Evolutionary conservation across 306 rosid species (phyloP).

Genomic region (Sicyos edulis): DNA sequence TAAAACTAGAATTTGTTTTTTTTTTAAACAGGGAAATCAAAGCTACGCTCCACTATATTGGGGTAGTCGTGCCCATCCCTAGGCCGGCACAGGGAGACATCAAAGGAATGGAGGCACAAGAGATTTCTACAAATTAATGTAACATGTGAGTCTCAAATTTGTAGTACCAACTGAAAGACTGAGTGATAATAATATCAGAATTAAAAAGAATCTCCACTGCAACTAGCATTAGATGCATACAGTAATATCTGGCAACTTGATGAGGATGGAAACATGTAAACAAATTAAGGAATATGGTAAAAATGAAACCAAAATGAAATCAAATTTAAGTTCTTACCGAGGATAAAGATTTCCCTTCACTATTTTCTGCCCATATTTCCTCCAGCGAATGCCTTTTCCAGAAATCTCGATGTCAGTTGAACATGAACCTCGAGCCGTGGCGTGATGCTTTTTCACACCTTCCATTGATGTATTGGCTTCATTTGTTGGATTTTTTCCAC

Average conservation of each 20-base stretch:
- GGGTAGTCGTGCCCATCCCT: too few species aligned
- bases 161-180: neutral
- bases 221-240: neutral
- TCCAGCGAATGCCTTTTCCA: constrained; percentile 90
- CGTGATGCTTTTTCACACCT: constrained; percentile 44
- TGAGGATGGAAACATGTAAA: neutral
- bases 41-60: too few species aligned
- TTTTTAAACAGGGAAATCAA: too few species aligned
- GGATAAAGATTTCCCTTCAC: constrained; percentile 89
- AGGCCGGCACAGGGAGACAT: too few species aligned
- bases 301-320: neutral
- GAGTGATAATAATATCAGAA: neutral
- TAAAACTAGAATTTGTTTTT: neutral
- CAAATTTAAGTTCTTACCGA: constrained; percentile 39
- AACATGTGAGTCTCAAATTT: neutral
- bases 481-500: constrained; percentile 44
- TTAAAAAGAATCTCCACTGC: neutral
- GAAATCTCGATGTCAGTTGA: constrained; percentile 49
- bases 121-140: too few species aligned
- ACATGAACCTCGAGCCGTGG: constrained; percentile 43
- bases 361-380: constrained; percentile 97
- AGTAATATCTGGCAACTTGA: neutral
- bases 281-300: neutral
- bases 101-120: too few species aligned
- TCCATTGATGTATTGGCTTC: constrained; percentile 55